Conservation (phyloP, 1,284 basidiomycete genomes). For the Puccinia horiana region DNA sequence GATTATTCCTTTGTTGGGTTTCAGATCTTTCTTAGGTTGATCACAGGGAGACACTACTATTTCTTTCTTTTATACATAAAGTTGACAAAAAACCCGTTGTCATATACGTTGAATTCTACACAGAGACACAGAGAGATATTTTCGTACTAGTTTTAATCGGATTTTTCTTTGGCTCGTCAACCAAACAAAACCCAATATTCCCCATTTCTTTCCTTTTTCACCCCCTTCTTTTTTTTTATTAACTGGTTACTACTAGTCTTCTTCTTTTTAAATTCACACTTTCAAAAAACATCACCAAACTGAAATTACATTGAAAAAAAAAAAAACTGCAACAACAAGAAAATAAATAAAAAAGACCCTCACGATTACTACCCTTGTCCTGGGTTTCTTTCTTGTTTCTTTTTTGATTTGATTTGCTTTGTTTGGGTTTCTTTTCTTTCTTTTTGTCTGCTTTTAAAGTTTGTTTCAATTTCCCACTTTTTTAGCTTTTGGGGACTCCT, state of each 20-base stretch:
- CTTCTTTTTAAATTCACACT: no score
- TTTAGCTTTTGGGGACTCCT: no score
- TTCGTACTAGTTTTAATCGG: slow-evolving; percentile 8
- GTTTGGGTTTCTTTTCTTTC: no score
- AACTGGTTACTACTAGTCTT: slow-evolving; percentile 1
- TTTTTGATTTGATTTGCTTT: no score
- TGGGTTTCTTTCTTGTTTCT: no score
- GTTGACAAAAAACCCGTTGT: slow-evolving; percentile 2
- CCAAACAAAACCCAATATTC: not conserved
- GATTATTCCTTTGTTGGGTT: not conserved
- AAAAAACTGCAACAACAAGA: no score
- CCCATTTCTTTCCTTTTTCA: not conserved
- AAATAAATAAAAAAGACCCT: no score
- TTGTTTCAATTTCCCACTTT: no score
- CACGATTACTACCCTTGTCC: no score
- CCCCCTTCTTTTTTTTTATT: not conserved
- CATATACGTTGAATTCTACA: not conserved
- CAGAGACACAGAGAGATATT: not conserved
- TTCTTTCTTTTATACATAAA: not conserved
- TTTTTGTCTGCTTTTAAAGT: no score
- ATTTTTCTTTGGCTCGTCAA: not conserved
- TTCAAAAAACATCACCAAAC: no score
- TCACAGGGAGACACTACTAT: not conserved
- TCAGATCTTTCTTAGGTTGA: slow-evolving; percentile 15
- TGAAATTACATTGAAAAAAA: no score